A percentile compares a stretch with the other conserved stretches of the same genome.
phyloP scores from a whole-genome alignment of 305 asterid genomes.

The Plantago rigida region DNA sequence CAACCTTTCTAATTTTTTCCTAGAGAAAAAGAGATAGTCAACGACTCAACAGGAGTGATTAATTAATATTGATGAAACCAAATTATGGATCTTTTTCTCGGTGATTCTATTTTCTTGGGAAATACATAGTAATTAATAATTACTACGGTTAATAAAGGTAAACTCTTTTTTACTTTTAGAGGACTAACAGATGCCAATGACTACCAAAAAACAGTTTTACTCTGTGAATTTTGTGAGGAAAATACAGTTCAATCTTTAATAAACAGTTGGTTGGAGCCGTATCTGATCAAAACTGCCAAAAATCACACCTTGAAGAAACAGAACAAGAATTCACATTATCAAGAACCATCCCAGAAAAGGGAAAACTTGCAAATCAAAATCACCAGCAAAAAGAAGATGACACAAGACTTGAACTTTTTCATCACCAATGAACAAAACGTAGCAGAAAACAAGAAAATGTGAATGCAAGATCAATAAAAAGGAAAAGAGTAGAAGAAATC shows the following conservation, averaged over 20 bases:
- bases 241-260: no score
- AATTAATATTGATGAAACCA: no score
- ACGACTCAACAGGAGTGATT: no score
- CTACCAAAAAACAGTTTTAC: neutral
- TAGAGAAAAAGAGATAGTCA: no score
- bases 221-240: neutral
- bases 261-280: no score
- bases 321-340: neutral
- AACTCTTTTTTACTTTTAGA: neutral
- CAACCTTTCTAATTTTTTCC: neutral
- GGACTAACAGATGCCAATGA: neutral
- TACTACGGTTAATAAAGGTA: neutral
- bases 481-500: neutral
- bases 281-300: no score
- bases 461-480: neutral
- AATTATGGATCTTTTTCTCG: neutral
- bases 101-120: neutral
- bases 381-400: neutral
- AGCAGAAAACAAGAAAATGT: neutral
- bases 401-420: neutral
- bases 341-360: neutral
- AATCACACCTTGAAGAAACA: neutral
- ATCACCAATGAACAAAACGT: neutral
- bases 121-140: neutral
- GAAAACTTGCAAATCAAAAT: neutral